A percentile compares a stretch with the other conserved stretches of the same genome.
These are phyloP conservation scores for Thelephora ganbajun DNA, from an alignment of 768 basidiomycete genomes.

Conservation along the genomic window DNA sequence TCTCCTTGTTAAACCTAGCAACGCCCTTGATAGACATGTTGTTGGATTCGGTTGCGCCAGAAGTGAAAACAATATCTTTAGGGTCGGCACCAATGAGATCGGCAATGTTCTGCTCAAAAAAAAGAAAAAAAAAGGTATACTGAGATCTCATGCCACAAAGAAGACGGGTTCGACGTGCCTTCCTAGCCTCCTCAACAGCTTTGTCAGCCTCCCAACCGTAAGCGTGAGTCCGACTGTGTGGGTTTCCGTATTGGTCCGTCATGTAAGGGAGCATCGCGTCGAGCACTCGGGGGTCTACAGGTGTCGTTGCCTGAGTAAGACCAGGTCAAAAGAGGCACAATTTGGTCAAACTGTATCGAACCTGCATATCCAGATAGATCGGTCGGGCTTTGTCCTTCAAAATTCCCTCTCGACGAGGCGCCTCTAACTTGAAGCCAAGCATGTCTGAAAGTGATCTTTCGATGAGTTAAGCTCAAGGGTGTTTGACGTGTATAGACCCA, in stretches of 20 bases:
- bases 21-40: slow-evolving; percentile 97
- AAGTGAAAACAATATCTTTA: slow-evolving; percentile 96
- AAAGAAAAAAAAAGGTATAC: not conserved
- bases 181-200: slow-evolving; percentile 84
- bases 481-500: slow-evolving; percentile 15
- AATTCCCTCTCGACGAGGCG: slow-evolving; percentile 43
- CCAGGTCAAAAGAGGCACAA: not conserved
- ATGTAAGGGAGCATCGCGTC: slow-evolving; percentile 94
- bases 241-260: slow-evolving; percentile 94
- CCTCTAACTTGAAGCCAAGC: slow-evolving; percentile 76
- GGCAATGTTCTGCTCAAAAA: slow-evolving; percentile 56
- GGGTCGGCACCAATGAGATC: slow-evolving; percentile 85
- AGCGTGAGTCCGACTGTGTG: slow-evolving; percentile 95
- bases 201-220: slow-evolving; percentile 99
- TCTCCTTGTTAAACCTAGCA: slow-evolving; percentile 88
- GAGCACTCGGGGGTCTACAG: slow-evolving; percentile 90
- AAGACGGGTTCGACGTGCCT: slow-evolving; percentile 28
- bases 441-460: slow-evolving; percentile 39
- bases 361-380: slow-evolving; percentile 98
- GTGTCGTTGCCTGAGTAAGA: slow-evolving; percentile 74
- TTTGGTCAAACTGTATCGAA: slow-evolving; percentile 17
- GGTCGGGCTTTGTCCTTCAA: slow-evolving; percentile 57
- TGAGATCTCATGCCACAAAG: not conserved
- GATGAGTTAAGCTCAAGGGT: not conserved
- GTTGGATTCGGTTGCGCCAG: slow-evolving; percentile 95